These are phyloP conservation scores for Cystoisospora suis DNA, from an alignment of 169 alveolate species.

Conservation along the genomic window DNA sequence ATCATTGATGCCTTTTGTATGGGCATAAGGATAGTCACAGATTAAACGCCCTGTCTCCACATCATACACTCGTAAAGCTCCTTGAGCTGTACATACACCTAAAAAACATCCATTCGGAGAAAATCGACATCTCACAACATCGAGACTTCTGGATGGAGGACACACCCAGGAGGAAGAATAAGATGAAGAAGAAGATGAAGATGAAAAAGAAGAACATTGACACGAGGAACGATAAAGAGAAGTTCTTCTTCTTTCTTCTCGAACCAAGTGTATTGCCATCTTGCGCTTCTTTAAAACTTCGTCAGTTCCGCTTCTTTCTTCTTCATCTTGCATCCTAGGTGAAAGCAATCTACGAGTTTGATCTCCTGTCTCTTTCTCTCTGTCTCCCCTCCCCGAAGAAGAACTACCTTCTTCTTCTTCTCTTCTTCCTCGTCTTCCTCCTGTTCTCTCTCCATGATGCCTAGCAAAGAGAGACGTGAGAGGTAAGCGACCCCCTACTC, in stretches of 20 bases:
- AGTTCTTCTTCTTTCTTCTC: too few species aligned
- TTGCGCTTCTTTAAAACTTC: too few species aligned
- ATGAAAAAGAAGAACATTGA: neutral
- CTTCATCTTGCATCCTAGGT: neutral
- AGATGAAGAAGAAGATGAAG: neutral
- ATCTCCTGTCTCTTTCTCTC: neutral
- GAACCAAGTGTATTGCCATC: too few species aligned
- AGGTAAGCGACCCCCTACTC: neutral
- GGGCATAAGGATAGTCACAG: constrained; percentile 7
- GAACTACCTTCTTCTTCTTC: neutral
- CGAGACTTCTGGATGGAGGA: neutral
- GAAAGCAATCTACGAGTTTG: neutral
- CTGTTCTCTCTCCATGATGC: neutral
- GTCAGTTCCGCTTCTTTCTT: too few species aligned
- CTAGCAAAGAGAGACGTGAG: constrained; percentile 1
- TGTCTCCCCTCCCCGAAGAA: neutral
- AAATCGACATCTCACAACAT: constrained; percentile 29
- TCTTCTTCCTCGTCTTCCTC: neutral
- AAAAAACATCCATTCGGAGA: neutral
- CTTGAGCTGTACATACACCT: neutral
- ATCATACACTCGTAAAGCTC: constrained; percentile 17
- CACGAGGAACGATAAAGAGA: neutral
- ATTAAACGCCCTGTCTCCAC: neutral
- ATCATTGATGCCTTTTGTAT: neutral
- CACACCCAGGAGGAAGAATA: neutral